Base-by-base conservation (phyloP, 2,329 filamentous ascomycete genomes). In the Penicillium palitans region DNA sequence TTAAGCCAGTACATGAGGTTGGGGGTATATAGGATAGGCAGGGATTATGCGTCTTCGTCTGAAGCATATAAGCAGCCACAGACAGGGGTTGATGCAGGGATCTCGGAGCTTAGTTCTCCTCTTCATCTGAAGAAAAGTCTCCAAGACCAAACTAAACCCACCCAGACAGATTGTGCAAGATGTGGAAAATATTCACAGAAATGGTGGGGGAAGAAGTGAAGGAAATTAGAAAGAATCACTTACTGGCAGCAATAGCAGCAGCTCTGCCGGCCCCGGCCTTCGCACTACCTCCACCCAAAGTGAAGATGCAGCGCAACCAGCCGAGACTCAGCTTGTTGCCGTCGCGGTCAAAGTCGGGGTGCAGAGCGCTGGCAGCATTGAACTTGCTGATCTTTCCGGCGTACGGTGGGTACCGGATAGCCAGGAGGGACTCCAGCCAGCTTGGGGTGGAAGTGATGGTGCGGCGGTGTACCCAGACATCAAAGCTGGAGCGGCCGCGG, bases 401-500 rank as follows among this genome's bases (percentile, higher is more conserved):
- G 66, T 85, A 88, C 2, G 85, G 85, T 10, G 85, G 85, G 70
- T 88, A 88, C 33, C 85, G 77, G 55, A 87, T 76, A 29, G 77
- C 73, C 49, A 88, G 75, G 64, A 87, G 63, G 2, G 76, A 71
- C 69, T 88, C 85, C 55, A 87, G 76, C 85, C 85, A 88, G 48
- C 79, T 72, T 1, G 85, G 85, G 4, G 84, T 87, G 15, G 73
- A 80, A 5, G 84, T 86, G 60, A 87, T 78, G 51, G 80, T 78
- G 39, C 86, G 80, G 19, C 82, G 81, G 68, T 88, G 85, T 1
- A 83, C 83, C 70, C 87, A 88, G 66, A 78, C 78, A 51, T 88
- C 85, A 71, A 87, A 87, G 42, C 76, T 80, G n/a, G 88, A 82
- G 69, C 87, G 86, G 60, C 92, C 92, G 66, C 90, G 86, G 79